Evolutionary conservation across 495 filamentous ascomycete genomes (phyloP).

Genomic region (Glutinoglossum americanum): DNA sequence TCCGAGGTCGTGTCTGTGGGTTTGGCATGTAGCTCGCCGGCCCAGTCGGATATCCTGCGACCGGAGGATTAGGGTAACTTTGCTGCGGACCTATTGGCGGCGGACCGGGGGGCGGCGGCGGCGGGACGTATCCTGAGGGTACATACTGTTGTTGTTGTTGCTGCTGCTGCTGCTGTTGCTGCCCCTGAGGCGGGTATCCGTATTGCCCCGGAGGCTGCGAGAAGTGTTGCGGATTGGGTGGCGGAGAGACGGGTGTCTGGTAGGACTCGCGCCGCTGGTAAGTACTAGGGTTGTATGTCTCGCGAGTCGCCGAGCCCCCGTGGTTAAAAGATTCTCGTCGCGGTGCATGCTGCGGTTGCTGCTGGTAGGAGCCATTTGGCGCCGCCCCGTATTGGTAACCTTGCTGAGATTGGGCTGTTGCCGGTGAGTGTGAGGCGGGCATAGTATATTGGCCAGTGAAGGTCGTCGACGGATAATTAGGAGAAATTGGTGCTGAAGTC

Average conservation of each 20-base stretch:
- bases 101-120: conserved; percentile 70
- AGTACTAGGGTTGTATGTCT: conserved; percentile 16
- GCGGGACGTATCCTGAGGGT: conserved; percentile 72
- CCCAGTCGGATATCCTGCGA: conserved; percentile 29
- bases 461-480: conserved; percentile 27
- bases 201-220: conserved; percentile 11
- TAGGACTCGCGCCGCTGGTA: conserved; percentile 13
- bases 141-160: conserved; percentile 27
- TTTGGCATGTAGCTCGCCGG: conserved; percentile 37
- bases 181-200: conserved; percentile 8
- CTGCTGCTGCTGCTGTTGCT: conserved; percentile 7
- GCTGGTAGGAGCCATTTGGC: background rate
- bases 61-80: conserved; percentile 24
- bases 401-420: background rate
- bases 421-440: conserved; percentile 6
- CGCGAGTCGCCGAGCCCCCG: background rate
- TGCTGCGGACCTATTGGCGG: conserved; percentile 54
- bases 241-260: conserved; percentile 1
- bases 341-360: conserved; percentile 4
- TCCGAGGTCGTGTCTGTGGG: conserved; percentile 20
- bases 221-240: conserved; percentile 11
- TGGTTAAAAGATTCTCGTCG: conserved; percentile 10
- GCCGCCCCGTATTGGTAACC: conserved; percentile 10
- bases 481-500: conserved; percentile 21
- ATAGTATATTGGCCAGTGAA: conserved; percentile 27